A percentile compares a stretch with the other conserved stretches of the same genome.
phyloP scores from a whole-genome alignment of 2,329 filamentous ascomycete species.

The Dactylonectria macrodidyma region DNA sequence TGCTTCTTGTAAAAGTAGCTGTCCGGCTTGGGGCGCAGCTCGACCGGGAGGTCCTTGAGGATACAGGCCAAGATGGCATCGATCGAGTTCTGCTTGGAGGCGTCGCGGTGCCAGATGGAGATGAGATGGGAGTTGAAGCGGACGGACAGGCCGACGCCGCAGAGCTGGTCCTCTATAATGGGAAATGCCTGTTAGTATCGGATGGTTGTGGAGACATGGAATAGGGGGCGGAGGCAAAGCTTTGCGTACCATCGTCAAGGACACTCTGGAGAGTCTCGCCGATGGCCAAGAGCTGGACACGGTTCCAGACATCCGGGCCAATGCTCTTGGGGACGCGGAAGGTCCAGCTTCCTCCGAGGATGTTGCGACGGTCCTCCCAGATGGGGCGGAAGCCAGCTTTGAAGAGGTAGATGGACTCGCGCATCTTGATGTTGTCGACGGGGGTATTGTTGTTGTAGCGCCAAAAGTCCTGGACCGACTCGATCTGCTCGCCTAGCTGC shows the following conservation, averaged over 20 bases:
- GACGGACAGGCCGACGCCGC: conserved; percentile 88
- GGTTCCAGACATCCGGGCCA: conserved; percentile 83
- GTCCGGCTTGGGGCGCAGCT: conserved; percentile 79
- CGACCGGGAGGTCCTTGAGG: conserved; percentile 79
- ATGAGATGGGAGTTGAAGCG: conserved; percentile 92
- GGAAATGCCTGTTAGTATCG: conserved; percentile 26
- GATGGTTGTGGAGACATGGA: conserved; percentile 11
- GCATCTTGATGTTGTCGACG: conserved; percentile 81
- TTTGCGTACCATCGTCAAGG: conserved; percentile 75
- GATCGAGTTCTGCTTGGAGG: conserved; percentile 83
- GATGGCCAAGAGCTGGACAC: conserved; percentile 85
- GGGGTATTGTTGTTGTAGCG: conserved; percentile 87
- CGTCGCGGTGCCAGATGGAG: conserved; percentile 94
- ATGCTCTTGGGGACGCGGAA: conserved; percentile 88
- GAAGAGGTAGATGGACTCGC: conserved; percentile 85
- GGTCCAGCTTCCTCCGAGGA: conserved; percentile 90
- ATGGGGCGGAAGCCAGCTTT: conserved; percentile 83
- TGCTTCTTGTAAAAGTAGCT: conserved; percentile 92
- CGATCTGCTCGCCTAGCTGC: conserved; percentile 76
- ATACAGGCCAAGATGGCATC: conserved; percentile 82
- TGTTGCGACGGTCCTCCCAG: conserved; percentile 91
- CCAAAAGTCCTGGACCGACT: conserved; percentile 89
- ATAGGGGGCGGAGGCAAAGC: not conserved
- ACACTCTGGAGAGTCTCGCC: conserved; percentile 84
- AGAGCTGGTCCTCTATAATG: conserved; percentile 82